Conservation (phyloP, 805 yeast species). For the Pichia nanzhaoensis region DNA sequence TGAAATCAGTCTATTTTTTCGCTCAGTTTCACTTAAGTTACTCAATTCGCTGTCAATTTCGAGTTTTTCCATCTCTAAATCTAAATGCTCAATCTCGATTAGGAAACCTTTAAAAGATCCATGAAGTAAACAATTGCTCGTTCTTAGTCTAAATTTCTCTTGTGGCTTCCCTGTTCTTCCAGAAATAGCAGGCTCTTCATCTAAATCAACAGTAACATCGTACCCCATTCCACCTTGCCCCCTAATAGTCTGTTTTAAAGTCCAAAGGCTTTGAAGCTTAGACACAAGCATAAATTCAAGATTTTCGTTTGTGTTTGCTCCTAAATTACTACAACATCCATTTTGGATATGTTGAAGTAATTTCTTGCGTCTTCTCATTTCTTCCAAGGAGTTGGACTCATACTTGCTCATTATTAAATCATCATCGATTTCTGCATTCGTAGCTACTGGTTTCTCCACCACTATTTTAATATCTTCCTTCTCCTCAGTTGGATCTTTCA, state of each 20-base stretch:
- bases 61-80: conserved; percentile 16
- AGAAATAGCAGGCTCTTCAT: conserved; percentile 15
- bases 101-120: conserved; percentile 68
- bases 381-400: conserved; percentile 19
- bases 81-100: conserved; percentile 47
- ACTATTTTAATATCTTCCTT: conserved; percentile 6
- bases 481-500: too few species aligned
- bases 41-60: conserved; percentile 11
- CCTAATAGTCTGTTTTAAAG: conserved; percentile 55
- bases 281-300: conserved; percentile 49
- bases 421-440: conserved; percentile 15
- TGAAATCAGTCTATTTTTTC: conserved; percentile 23
- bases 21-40: conserved; percentile 13
- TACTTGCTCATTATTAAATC: conserved; percentile 18
- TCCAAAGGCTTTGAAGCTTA: conserved; percentile 67
- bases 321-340: conserved; percentile 47
- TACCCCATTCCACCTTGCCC: conserved; percentile 74
- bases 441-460: conserved; percentile 7
- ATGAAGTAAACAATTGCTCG: conserved; percentile 67
- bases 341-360: conserved; percentile 26
- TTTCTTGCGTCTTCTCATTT: conserved; percentile 19
- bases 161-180: conserved; percentile 15
- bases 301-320: conserved; percentile 34
- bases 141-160: conserved; percentile 48
- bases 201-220: conserved; percentile 36